A percentile compares a stretch with the other conserved stretches of the same genome.
Conservation (phyloP, 495 filamentous ascomycete species). For the Extremus antarcticus region DNA sequence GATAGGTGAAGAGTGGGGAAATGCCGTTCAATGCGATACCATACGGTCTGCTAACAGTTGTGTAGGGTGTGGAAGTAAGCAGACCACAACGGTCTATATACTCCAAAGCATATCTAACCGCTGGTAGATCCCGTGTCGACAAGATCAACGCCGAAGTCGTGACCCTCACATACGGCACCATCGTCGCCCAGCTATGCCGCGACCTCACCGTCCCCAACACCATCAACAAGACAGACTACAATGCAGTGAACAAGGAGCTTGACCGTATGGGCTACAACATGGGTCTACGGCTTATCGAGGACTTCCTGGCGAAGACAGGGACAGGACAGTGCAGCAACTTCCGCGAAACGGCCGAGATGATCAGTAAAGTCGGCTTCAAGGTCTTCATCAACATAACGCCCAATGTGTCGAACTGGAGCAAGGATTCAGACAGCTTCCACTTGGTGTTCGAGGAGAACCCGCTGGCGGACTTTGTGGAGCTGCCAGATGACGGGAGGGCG, state of each 20-base stretch:
- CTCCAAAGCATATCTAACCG: not conserved
- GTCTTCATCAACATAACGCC: slow-evolving; percentile 98
- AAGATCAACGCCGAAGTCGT: slow-evolving; percentile 88
- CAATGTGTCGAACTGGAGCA: slow-evolving; percentile 87
- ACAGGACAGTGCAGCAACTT: slow-evolving; percentile 86
- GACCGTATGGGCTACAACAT: slow-evolving; percentile 99
- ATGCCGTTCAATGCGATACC: not conserved
- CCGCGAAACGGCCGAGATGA: slow-evolving; percentile 89
- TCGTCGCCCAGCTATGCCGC: slow-evolving; percentile 90
- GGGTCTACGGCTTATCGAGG: slow-evolving; percentile 88
- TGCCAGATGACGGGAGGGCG: slow-evolving; percentile 88
- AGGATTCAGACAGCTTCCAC: slow-evolving; percentile 91
- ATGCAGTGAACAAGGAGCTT: slow-evolving; percentile 89
- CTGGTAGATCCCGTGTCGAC: slow-evolving; percentile 51
- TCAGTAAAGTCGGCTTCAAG: slow-evolving; percentile 96
- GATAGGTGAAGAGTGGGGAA: slow-evolving; percentile 88
- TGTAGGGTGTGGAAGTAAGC: slow-evolving; percentile 94
- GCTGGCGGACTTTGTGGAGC: slow-evolving; percentile 90
- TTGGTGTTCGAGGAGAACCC: slow-evolving; percentile 96
- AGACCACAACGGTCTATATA: not conserved
- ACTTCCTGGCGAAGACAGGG: slow-evolving; percentile 90
- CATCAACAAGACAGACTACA: slow-evolving; percentile 84
- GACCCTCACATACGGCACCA: slow-evolving; percentile 93
- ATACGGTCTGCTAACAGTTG: slow-evolving; percentile 14
- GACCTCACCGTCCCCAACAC: slow-evolving; percentile 87